Base-by-base conservation (phyloP, 1,284 basidiomycete species). In the Omphalotus olearius region DNA sequence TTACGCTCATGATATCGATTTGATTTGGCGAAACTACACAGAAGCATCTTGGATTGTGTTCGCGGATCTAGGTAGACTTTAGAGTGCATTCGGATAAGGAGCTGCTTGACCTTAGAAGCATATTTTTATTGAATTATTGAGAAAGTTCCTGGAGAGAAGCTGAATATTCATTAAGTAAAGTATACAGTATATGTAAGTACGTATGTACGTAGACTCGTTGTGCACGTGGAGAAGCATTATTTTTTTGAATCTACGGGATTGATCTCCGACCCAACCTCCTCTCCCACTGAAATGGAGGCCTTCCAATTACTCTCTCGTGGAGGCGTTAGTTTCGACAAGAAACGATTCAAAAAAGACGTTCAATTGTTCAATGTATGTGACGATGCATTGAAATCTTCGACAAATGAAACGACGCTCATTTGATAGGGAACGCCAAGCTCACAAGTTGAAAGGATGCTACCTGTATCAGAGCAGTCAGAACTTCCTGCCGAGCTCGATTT, bases 401-500 rank as follows among this genome's bases (percentile, higher is more conserved):
- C 10, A 4, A n/a, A 18, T 6, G 17, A 18, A 16, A 37, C n/a
- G 13, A 30, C 6, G 20, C 20, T 43, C 23, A 35, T 45, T 25
- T 42, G 26, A 13, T 37, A 55, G 54, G 54, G 50, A 14, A 55
- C 45, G 48, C 37, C 26, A 43, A 69, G 45, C 50, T 48, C 47
- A 14, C 33, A 47, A 26, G 39, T 35, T 14, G 13, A 44, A 30
- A 20, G n/a, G 26, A 10, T 7, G 4, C 23, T 23, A 51, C 28
- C 48, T 10, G 26, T 43, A 18, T 23, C 46, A 30, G 46, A 45
- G 18, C 64, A 69, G 30, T 75, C 69, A 23, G 78, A 77, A 58
- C 77, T 95, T 16, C 93, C 93, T 0, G 61, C 75, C 1, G 88
- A 89, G 57, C 75, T 96, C 3, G 90, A 97, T 66, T 94, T 94